Percentiles rank a stretch among this genome's conserved stretches.
Evolutionary conservation across 768 basidiomycete genomes (phyloP).

Genomic region (Rhodotorula babjevae): DNA sequence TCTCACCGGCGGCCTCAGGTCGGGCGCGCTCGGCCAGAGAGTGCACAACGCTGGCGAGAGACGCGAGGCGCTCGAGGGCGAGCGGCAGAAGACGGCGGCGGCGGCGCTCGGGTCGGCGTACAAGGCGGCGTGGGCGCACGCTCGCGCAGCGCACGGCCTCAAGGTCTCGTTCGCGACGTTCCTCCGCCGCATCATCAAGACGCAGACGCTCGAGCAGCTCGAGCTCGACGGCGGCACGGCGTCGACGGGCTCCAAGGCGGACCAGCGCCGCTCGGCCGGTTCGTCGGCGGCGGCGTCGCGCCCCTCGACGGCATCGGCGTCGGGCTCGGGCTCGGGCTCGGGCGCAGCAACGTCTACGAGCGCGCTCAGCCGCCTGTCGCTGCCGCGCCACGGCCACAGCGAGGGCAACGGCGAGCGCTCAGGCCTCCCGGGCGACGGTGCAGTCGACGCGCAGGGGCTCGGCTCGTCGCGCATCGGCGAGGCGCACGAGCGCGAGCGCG

Average conservation of each 20-base stretch:
- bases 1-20: background rate
- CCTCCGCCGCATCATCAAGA: background rate
- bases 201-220: background rate
- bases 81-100: background rate
- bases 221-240: background rate
- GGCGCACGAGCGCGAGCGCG: background rate
- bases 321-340: background rate
- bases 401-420: background rate
- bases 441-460: background rate
- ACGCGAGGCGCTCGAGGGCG: background rate
- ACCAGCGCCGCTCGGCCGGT: background rate
- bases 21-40: background rate
- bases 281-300: background rate
- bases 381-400: background rate
- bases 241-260: background rate
- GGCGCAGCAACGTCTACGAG: background rate
- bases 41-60: too few relatives aligned
- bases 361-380: background rate
- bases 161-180: background rate
- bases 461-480: background rate
- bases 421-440: background rate
- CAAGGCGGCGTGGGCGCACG: slow-evolving; percentile 29
- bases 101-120: slow-evolving; percentile 24
- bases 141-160: background rate
- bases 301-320: too few relatives aligned